phyloP scores from a whole-genome alignment of 768 basidiomycete genomes.

The Rhodotorula toruloides region DNA sequence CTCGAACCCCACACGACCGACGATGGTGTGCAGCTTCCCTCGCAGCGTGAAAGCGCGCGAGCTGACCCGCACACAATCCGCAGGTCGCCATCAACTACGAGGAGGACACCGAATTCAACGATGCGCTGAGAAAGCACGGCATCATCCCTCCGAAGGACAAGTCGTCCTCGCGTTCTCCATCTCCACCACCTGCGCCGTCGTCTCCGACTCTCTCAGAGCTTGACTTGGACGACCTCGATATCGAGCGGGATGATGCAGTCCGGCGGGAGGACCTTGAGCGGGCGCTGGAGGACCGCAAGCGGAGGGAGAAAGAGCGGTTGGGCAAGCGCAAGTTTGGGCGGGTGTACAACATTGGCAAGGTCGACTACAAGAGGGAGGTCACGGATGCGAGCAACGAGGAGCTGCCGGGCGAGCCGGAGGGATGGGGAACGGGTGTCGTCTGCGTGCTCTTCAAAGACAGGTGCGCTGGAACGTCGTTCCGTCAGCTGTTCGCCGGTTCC shows the following conservation, averaged over 20 bases:
- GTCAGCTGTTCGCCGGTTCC: neutral
- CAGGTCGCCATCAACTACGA: conserved; percentile 26
- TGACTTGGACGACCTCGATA: conserved; percentile 41
- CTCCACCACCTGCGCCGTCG: conserved; percentile 15
- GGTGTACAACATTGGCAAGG: conserved; percentile 73
- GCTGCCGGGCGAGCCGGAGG: conserved; percentile 55
- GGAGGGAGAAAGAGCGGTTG: conserved; percentile 58
- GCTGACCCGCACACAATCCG: neutral
- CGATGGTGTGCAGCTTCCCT: too few relatives aligned
- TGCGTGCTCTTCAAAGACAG: conserved; percentile 93
- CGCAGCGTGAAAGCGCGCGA: too few relatives aligned
- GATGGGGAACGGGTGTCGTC: conserved; percentile 77
- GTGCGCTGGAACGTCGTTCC: conserved; percentile 53
- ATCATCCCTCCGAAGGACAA: conserved; percentile 48
- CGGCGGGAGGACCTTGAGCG: conserved; percentile 54
- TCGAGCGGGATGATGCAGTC: conserved; percentile 37
- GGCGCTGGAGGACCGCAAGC: conserved; percentile 61
- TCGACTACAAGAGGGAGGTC: conserved; percentile 90
- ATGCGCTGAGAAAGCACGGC: conserved; percentile 50
- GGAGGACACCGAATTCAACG: conserved; percentile 47
- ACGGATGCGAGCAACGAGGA: conserved; percentile 79
- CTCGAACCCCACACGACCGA: too few relatives aligned
- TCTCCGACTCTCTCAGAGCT: conserved; percentile 35
- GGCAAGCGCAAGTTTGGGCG: conserved; percentile 69
- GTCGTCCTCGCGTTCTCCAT: conserved; percentile 24